Conservation (phyloP, 352 stramenopile species). For the Thalassiosira livingstoniorum region DNA sequence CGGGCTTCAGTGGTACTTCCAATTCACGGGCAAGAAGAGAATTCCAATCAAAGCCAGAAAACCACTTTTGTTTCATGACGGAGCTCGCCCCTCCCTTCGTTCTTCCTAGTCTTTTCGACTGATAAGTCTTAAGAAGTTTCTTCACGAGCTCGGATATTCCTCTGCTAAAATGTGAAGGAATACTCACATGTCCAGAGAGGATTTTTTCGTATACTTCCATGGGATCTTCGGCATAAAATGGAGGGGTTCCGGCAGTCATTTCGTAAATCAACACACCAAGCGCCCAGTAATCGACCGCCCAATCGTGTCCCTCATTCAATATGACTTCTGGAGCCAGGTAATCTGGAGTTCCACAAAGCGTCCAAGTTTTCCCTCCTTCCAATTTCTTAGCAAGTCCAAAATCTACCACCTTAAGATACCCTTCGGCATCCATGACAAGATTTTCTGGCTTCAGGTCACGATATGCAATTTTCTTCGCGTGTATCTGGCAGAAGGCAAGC, state of each 20-base stretch:
- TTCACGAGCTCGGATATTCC: conserved; percentile 88
- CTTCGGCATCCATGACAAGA: conserved; percentile 89
- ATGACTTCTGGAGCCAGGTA: conserved; percentile 93
- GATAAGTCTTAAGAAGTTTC: conserved; percentile 89
- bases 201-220: conserved; percentile 95
- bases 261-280: conserved; percentile 86
- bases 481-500: conserved; percentile 81
- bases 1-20: conserved; percentile 59
- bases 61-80: conserved; percentile 92
- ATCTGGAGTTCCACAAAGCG: conserved; percentile 94
- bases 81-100: conserved; percentile 88
- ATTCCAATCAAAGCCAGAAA: conserved; percentile 89
- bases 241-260: conserved; percentile 81
- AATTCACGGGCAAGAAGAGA: conserved; percentile 45
- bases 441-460: conserved; percentile 95
- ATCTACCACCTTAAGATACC: conserved; percentile 91
- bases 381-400: conserved; percentile 91
- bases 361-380: conserved; percentile 88
- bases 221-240: conserved; percentile 93
- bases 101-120: conserved; percentile 89
- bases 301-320: conserved; percentile 94
- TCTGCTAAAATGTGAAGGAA: conserved; percentile 88
- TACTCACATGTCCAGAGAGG: conserved; percentile 88
- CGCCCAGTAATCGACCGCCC: conserved; percentile 89
- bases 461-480: conserved; percentile 91